phyloP scores from a whole-genome alignment of 768 basidiomycete species.

The Leccinum boreale region DNA sequence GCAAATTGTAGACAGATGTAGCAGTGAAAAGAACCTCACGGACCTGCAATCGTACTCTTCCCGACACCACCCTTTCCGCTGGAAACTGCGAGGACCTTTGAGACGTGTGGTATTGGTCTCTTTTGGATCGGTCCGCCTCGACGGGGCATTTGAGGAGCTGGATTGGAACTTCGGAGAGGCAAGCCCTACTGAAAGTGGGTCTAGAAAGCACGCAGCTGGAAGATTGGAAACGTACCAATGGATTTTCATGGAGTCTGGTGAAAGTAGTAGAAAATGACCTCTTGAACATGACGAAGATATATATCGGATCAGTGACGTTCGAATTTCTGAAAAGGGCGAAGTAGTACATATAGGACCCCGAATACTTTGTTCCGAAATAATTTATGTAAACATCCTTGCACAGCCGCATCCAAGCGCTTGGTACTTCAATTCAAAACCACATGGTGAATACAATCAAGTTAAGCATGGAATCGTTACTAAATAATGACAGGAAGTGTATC shows the following conservation, averaged over 20 bases:
- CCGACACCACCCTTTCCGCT: slow-evolving; percentile 97
- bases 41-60: slow-evolving; percentile 91
- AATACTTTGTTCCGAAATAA: not conserved
- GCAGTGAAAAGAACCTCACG: slow-evolving; percentile 12
- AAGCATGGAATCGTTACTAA: not conserved
- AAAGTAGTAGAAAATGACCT: slow-evolving; percentile 19
- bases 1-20: slow-evolving; percentile 3
- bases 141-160: slow-evolving; percentile 60
- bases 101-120: slow-evolving; percentile 65
- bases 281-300: slow-evolving; percentile 7
- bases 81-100: slow-evolving; percentile 78
- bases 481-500: slow-evolving; percentile 47
- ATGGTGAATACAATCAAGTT: slow-evolving; percentile 10
- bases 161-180: slow-evolving; percentile 26
- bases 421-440: no score
- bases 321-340: no score
- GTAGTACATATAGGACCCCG: not conserved
- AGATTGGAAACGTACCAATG: slow-evolving; percentile 40
- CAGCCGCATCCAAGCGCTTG: not conserved
- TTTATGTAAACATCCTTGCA: no score
- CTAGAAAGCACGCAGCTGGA: slow-evolving; percentile 1
- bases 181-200: slow-evolving; percentile 32
- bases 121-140: slow-evolving; percentile 52
- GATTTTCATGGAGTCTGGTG: slow-evolving; percentile 46
- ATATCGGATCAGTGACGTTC: no score